phyloP scores from a whole-genome alignment of 202 grass and related monocot species.

The Dendrocalamus latiflorus region DNA sequence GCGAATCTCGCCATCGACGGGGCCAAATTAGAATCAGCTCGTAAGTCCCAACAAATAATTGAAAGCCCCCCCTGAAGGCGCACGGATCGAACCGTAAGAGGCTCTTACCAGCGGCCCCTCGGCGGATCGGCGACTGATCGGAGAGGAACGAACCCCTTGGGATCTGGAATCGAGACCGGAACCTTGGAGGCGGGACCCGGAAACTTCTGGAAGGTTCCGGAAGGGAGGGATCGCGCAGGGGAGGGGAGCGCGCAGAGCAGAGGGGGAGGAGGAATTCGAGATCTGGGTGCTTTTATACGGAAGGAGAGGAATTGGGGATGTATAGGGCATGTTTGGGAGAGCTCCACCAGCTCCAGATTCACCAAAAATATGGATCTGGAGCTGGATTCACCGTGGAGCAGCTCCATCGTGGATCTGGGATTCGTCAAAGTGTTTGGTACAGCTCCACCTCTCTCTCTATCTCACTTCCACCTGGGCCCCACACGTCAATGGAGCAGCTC shows the following conservation, averaged over 20 bases:
- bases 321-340: too few relatives aligned
- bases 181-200: neutral
- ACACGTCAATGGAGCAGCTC: too few relatives aligned
- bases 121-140: neutral
- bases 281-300: slow-evolving; percentile 22
- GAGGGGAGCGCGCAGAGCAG: neutral
- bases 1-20: neutral
- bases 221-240: neutral
- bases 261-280: slow-evolving; percentile 14
- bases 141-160: neutral
- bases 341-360: too few relatives aligned
- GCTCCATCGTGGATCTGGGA: too few relatives aligned
- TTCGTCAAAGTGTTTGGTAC: too few relatives aligned
- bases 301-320: too few relatives aligned
- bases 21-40: neutral
- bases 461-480: too few relatives aligned
- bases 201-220: neutral
- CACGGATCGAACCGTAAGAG: neutral
- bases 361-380: too few relatives aligned
- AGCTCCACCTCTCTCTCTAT: too few relatives aligned
- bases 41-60: neutral
- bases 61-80: neutral
- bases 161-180: neutral
- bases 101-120: neutral
- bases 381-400: too few relatives aligned